A percentile compares a stretch with the other conserved stretches of the same genome.
phyloP scores from a whole-genome alignment of 1,284 basidiomycete species.

The Termitomyces sp. region DNA sequence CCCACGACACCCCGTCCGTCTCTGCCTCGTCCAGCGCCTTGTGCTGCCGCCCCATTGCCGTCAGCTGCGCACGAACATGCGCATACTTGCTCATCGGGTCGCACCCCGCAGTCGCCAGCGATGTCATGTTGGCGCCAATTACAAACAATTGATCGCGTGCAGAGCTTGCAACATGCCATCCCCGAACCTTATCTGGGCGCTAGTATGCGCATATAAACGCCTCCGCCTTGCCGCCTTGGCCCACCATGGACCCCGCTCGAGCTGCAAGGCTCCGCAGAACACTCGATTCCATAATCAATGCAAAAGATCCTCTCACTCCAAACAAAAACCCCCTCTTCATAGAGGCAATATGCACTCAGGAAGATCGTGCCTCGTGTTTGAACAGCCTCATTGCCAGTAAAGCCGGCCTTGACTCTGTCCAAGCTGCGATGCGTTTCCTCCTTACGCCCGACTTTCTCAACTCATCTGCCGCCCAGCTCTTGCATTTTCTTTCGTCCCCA shows the following conservation, averaged over 20 bases:
- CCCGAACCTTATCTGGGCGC: background rate
- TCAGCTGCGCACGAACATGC: too few relatives aligned
- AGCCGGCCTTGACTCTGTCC: conserved; percentile 37
- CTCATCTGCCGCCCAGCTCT: conserved; percentile 30
- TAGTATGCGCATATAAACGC: background rate
- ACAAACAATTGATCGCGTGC: too few relatives aligned
- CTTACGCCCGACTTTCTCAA: conserved; percentile 40
- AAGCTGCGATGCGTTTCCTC: conserved; percentile 40
- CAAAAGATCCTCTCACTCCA: conserved; percentile 11
- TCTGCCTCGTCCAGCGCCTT: conserved; percentile 23
- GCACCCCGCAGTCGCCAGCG: too few relatives aligned
- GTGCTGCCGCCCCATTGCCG: too few relatives aligned
- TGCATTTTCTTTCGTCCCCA: conserved; percentile 38
- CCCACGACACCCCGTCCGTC: conserved; percentile 42
- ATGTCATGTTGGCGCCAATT: too few relatives aligned
- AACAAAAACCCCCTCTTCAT: conserved; percentile 32
- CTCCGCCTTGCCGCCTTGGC: background rate
- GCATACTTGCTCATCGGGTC: too few relatives aligned
- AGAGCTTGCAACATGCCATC: too few relatives aligned
- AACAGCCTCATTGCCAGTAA: conserved; percentile 35
- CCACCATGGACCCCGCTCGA: background rate
- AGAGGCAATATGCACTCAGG: conserved; percentile 40
- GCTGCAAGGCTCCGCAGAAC: background rate
- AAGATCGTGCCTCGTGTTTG: conserved; percentile 35
- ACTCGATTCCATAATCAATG: background rate